Evolutionary conservation across 805 yeast species (phyloP).

Genomic region (Barnettozyma salicaria): DNA sequence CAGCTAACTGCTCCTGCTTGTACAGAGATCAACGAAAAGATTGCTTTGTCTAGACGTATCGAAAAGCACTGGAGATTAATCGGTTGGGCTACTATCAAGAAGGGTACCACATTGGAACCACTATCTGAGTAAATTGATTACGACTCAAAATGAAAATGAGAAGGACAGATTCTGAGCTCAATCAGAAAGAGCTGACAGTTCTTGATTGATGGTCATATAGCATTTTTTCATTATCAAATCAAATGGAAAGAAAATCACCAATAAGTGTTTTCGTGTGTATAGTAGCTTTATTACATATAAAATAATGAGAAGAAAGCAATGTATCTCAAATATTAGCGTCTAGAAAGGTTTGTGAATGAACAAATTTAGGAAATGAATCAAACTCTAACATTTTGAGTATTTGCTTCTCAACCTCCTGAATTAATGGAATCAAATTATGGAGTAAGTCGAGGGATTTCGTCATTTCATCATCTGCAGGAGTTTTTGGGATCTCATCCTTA

Average conservation of each 20-base stretch:
- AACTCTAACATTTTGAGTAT: slow-evolving; percentile 57
- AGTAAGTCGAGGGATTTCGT: slow-evolving; percentile 32
- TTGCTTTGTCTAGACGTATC: slow-evolving; percentile 97
- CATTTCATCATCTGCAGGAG: slow-evolving; percentile 32
- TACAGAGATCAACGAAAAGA: slow-evolving; percentile 96
- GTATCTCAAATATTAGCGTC: slow-evolving; percentile 23
- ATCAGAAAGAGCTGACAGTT: not conserved
- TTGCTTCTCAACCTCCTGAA: slow-evolving; percentile 42
- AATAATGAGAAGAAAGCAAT: slow-evolving; percentile 3
- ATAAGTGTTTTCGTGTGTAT: slow-evolving; percentile 5
- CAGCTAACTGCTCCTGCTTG: slow-evolving; percentile 97
- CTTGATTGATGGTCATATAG: not conserved
- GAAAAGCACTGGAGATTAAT: slow-evolving; percentile 99
- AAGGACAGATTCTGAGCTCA: not conserved
- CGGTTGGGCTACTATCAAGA: slow-evolving; percentile 99
- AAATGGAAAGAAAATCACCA: too few species aligned
- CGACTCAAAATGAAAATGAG: not conserved
- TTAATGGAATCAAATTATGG: slow-evolving; percentile 36
- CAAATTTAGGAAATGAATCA: slow-evolving; percentile 70
- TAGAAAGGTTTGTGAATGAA: slow-evolving; percentile 35
- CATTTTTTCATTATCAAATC: not conserved
- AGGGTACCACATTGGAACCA: slow-evolving; percentile 86
- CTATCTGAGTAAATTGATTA: slow-evolving; percentile 24
- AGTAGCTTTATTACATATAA: slow-evolving; percentile 2
- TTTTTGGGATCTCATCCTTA: slow-evolving; percentile 10